phyloP scores from a whole-genome alignment of 2,329 filamentous ascomycete species.

The Xylariomycetidae sp. region DNA sequence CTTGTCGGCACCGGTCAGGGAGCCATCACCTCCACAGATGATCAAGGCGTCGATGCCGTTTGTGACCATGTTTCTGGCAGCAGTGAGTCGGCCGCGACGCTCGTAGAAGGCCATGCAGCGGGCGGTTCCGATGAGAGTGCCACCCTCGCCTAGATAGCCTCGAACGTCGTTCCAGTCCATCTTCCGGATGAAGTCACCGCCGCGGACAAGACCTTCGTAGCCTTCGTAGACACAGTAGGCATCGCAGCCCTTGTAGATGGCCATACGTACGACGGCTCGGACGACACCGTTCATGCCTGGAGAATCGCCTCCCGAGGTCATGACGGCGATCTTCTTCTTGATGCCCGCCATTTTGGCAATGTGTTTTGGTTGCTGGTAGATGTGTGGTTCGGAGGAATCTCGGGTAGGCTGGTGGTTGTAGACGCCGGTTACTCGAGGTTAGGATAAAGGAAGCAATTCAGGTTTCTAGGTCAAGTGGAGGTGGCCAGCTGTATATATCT shows the following conservation, averaged over 20 bases:
- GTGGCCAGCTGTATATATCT: too few species aligned
- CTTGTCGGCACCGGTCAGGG: constrained; percentile 88
- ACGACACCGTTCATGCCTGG: constrained; percentile 94
- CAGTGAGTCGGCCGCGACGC: constrained; percentile 72
- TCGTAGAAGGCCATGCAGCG: constrained; percentile 90
- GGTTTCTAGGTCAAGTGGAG: too few species aligned
- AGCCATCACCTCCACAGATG: constrained; percentile 95
- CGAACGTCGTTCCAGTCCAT: constrained; percentile 92
- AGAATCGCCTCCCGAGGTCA: constrained; percentile 92
- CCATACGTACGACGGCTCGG: constrained; percentile 83
- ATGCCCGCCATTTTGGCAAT: constrained; percentile 33
- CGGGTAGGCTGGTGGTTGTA: neutral
- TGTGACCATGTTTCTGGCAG: constrained; percentile 90
- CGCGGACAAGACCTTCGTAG: constrained; percentile 89
- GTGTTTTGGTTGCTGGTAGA: constrained; percentile 1
- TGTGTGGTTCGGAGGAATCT: neutral
- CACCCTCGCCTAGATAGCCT: constrained; percentile 88
- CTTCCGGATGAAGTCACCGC: constrained; percentile 79
- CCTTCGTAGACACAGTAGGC: constrained; percentile 84
- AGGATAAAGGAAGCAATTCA: too few species aligned
- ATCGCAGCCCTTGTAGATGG: constrained; percentile 77
- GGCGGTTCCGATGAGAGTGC: constrained; percentile 92
- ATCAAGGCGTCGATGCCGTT: constrained; percentile 93
- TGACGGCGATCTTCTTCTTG: constrained; percentile 72
- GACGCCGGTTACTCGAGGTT: too few species aligned